Base-by-base conservation (phyloP, 257 asterid species). In the Plantago ovata region DNA sequence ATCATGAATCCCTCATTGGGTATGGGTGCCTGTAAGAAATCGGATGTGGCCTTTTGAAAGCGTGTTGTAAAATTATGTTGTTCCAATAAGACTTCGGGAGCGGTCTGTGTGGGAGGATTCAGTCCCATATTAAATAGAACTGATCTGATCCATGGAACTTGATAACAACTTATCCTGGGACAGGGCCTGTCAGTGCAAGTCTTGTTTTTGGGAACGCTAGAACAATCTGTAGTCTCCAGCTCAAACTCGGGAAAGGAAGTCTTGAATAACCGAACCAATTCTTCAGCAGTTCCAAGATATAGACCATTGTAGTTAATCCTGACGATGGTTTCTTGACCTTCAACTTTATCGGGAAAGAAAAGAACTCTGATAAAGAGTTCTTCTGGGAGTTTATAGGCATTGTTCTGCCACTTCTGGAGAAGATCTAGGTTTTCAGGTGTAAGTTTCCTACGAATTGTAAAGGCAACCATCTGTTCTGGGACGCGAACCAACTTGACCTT, bases 361-460 rank as follows among this genome's bases (percentile, higher is more conserved):
- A 69, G 22, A 41, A 65, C 24, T 61, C 75, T 61, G 2, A 69
- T 40, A 58, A 68, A 64, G 9, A 73, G 36, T 41, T 68, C 71
- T 12, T 36, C 6, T 4, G 69, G 50, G 4, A 60, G 33, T 1
- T 48, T 44, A 41, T 63, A 24, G 4, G 77, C 63, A 0, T 13
- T 72, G 11, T 63, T 53, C 38, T 73, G 65, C 78, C 78, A 73
- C 38, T 64, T 51, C 13, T 53, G 71, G 38, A 73, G 47, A 15
- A 68, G 57, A 36, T 32, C 23, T 19, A 48, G 39, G 14, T 61
- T 23, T 14, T 14, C 47, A 3, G 57, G 56, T 2, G 32, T 60
- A 19, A 72, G 38, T 54, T 22, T 67, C 15, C 63, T 22, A 11
- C 58, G 70, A 13, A 72, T 11, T 41, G 71, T 33, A 57, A 67